These are phyloP conservation scores for Pugionium dolabratum DNA, from an alignment of 345 rosid genomes.

Conservation along the genomic window DNA sequence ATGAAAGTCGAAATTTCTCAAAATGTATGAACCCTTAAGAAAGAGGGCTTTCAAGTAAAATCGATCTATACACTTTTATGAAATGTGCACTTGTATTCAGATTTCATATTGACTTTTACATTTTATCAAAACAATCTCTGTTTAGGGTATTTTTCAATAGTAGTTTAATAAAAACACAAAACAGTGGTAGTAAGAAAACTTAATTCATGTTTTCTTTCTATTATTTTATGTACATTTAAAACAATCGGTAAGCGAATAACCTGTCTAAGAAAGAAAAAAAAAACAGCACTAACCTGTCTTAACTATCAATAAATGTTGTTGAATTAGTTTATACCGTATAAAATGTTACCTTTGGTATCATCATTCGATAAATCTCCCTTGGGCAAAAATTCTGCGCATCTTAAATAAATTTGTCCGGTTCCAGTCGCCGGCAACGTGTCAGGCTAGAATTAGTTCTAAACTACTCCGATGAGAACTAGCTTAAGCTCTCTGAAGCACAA, in stretches of 20 bases:
- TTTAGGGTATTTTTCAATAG: background rate
- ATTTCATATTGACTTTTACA: background rate
- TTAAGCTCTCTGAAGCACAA: conserved; percentile 4
- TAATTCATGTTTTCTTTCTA: conserved; percentile 1
- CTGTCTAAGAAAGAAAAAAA: background rate
- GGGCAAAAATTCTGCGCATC: conserved; percentile 19
- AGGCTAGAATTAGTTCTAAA: conserved; percentile 23
- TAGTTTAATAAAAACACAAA: background rate
- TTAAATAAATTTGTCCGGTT: conserved; percentile 1
- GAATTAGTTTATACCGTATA: conserved; percentile 9
- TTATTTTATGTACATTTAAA: conserved; percentile 10
- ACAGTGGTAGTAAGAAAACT: background rate
- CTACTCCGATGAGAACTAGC: conserved; percentile 24
- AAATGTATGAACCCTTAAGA: background rate
- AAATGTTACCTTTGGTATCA: conserved; percentile 5
- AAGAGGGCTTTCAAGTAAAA: background rate
- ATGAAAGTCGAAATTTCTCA: too few species aligned
- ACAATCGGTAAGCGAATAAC: too few species aligned
- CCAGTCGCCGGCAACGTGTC: background rate
- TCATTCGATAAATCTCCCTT: background rate
- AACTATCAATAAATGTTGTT: conserved; percentile 9
- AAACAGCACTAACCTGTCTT: background rate
- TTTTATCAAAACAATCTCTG: background rate
- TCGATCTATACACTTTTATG: background rate
- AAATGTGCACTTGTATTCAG: background rate